A percentile compares a stretch with the other conserved stretches of the same genome.
Evolutionary conservation across 257 asterid species (phyloP).

Genomic region (Solanum lycopersicoides): DNA sequence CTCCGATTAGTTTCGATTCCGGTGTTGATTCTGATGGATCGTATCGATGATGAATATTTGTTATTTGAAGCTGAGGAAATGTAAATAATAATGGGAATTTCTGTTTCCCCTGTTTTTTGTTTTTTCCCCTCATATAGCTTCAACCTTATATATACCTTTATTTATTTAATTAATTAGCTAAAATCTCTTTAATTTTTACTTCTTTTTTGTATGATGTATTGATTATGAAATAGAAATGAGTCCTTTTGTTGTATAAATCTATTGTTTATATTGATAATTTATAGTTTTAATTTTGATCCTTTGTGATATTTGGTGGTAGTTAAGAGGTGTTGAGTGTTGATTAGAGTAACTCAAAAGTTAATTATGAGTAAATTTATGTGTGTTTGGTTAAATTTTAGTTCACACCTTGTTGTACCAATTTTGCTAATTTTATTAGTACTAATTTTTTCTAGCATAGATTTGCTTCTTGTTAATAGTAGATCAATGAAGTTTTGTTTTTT

Average conservation of each 20-base stretch:
- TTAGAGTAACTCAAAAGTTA: no score
- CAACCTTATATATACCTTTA: not conserved
- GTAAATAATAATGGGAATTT: not conserved
- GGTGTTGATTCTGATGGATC: not conserved
- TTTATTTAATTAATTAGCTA: not conserved
- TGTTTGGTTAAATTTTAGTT: no score
- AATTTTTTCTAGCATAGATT: no score
- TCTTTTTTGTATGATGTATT: not conserved
- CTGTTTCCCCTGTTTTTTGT: not conserved
- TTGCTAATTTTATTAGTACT: no score
- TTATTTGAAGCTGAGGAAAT: not conserved
- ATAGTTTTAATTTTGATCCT: no score
- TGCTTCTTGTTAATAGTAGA: no score
- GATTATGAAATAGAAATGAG: not conserved
- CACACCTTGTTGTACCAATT: no score
- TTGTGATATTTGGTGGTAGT: no score
- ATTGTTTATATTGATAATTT: not conserved
- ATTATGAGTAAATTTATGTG: no score
- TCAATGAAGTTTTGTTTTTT: no score
- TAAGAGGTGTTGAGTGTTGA: no score
- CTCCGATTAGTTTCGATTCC: not conserved
- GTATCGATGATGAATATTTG: not conserved
- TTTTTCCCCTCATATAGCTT: not conserved
- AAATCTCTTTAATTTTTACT: not conserved
- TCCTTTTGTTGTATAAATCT: not conserved